Base-by-base conservation (phyloP, 495 filamentous ascomycete genomes). In the Bombardia bombarda region DNA sequence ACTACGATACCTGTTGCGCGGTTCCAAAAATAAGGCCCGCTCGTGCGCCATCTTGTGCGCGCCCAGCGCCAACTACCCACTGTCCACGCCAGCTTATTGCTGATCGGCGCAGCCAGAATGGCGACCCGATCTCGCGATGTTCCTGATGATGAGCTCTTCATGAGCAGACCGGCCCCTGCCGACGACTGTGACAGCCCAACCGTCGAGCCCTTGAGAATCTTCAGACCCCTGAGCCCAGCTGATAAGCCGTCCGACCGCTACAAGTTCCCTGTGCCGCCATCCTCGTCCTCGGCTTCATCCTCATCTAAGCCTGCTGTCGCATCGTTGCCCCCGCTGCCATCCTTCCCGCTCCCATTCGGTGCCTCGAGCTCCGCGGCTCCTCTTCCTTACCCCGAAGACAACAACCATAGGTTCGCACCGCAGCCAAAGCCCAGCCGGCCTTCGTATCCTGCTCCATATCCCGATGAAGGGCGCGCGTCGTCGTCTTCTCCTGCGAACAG, bases 181-280 rank as follows among this genome's bases (percentile, higher is more conserved):
- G 68, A 68, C 19, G 76, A 81, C 39, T 73, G 68, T 56, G 70
- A 77, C 49, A 80, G 82, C 41, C 83, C 87, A 31, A 83, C 82
- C 2, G 76, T 96, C 45, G 87, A 84, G 43, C 90, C 90, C 21
- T 65, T 96, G 59, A 78, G 87, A 49, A 94, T 96, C 55, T 81
- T 79, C 69, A 94, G 56, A 77, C 60, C 63, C 78, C 72, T 33
- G 65, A 59, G 57, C 72, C 66, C n/a, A n/a, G n/a, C n/a, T 58
- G 66, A 65, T 59, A 69, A 46, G 49, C 47, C 40, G 47, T 66
- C 60, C 44, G 63, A 63, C 45, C 68, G 68, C 44, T 66, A 58
- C 61, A 72, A 63, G 46, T 78, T 69, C 52, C 68, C 72, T 32
- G 60, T 66, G 20, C 63, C 73, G 40, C 57, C 69, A 30, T 65